Evolutionary conservation across 768 basidiomycete genomes (phyloP).

Genomic region (Leccinum variicolor): DNA sequence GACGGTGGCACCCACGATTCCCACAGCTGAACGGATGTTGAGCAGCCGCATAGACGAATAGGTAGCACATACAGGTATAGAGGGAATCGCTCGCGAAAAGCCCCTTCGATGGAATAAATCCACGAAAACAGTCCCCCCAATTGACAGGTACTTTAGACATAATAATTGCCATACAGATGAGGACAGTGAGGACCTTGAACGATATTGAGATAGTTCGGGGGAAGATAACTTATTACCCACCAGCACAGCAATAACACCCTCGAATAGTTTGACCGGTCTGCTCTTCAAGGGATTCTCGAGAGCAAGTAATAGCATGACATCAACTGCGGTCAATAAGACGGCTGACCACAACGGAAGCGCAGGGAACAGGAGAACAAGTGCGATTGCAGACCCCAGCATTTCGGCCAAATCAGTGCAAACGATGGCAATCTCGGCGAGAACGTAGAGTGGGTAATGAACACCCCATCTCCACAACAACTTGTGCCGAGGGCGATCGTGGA

Average conservation of each 20-base stretch:
- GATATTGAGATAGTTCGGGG: neutral
- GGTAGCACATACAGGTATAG: conserved; percentile 55
- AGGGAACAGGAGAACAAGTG: conserved; percentile 72
- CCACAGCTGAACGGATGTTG: conserved; percentile 48
- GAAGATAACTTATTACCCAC: conserved; percentile 35
- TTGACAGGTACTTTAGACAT: conserved; percentile 66
- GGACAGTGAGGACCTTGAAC: conserved; percentile 58
- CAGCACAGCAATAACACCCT: conserved; percentile 59
- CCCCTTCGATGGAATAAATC: conserved; percentile 72
- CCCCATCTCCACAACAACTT: conserved; percentile 55
- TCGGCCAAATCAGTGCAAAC: conserved; percentile 80
- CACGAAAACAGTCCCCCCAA: conserved; percentile 72
- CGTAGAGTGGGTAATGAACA: conserved; percentile 62
- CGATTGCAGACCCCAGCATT: conserved; percentile 78
- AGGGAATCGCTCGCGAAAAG: conserved; percentile 54
- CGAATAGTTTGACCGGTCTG: conserved; percentile 66
- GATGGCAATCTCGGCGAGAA: conserved; percentile 65
- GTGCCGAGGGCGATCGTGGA: conserved; percentile 63
- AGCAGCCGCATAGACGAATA: conserved; percentile 12
- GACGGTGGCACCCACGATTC: conserved; percentile 79
- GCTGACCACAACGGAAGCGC: conserved; percentile 65
- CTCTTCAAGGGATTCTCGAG: conserved; percentile 68
- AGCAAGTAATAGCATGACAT: conserved; percentile 68
- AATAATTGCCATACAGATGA: conserved; percentile 76
- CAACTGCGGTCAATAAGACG: conserved; percentile 63